Conservation (phyloP, 768 basidiomycete genomes). For the Lactarius psammicola region DNA sequence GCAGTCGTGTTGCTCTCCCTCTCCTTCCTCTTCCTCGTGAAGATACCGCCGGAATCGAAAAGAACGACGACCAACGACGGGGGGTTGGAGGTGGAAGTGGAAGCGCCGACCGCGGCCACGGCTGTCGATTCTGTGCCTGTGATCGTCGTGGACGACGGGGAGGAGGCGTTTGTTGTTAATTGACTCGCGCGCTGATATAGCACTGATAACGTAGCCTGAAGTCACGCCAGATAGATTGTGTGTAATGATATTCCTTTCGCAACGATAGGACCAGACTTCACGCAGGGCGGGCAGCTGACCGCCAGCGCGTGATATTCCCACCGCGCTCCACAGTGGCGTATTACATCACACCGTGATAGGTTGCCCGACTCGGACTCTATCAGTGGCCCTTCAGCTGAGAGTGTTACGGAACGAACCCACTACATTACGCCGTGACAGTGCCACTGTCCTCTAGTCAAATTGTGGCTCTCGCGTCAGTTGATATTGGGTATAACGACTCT, state of each 20-base stretch:
- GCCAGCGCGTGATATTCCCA: too few relatives aligned
- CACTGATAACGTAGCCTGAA: not conserved
- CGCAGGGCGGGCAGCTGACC: too few relatives aligned
- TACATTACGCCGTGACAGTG: too few relatives aligned
- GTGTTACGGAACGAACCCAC: too few relatives aligned
- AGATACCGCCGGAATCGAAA: constrained; percentile 34
- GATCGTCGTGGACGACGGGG: constrained; percentile 5
- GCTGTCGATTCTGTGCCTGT: not conserved
- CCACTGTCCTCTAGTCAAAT: too few relatives aligned
- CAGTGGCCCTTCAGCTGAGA: too few relatives aligned
- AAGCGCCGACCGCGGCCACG: not conserved
- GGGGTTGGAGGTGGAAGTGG: not conserved
- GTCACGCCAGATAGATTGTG: not conserved
- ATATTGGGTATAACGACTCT: too few relatives aligned
- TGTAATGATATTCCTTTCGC: not conserved
- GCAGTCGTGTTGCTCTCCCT: constrained; percentile 44
- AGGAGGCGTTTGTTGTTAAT: not conserved
- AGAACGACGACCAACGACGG: not conserved
- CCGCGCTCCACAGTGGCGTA: too few relatives aligned
- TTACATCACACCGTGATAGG: too few relatives aligned
- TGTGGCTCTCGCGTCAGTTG: too few relatives aligned
- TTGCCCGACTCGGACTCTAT: too few relatives aligned
- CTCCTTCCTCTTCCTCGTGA: constrained; percentile 47
- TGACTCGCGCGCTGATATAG: not conserved
- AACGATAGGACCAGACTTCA: too few relatives aligned